Base-by-base conservation (phyloP, 1,139 yeast genomes). In the Scheffersomyces insectosa region DNA sequence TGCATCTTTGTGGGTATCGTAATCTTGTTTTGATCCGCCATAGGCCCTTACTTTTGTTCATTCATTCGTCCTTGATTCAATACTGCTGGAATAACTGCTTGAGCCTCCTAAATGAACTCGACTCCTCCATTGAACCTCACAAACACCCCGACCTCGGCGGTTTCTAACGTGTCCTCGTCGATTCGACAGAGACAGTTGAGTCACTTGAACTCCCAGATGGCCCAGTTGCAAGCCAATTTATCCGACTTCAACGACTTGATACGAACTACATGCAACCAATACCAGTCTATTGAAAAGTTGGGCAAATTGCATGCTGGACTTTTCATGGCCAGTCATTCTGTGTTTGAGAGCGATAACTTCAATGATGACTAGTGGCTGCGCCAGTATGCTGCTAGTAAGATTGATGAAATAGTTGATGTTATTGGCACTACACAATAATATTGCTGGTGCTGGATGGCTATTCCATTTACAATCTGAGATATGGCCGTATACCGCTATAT, bases 281-380 rank as follows among this genome's bases (percentile, higher is more conserved):
- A 80, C 41, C 75, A 77, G 46, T 67, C 74, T 28, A 77, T 83
- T 28, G 77, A 81, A 53, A 70, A 71, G 47, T 63, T 83, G 37
- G 88, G 88, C 3, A 72, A 80, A 40, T 67, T 80, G 49, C 88
- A 83, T 49, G 86, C 85, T 1, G 70, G 82, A 16, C 63, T 83
- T 50, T 79, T 82, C 53, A 80, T 81, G 85, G 84, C 85, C 4
- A 75, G 82, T 52, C 83, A 80, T 52, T 71, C 74, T 35, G 83
- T 80, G n/a, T 80, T 80, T 57, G 86, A 79, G 46, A 74, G 73
- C 45, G 83, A 79, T 32, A 52, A 53, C 36, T 53, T 52, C 41
- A 41, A 42, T 13, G 49, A 40, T 7, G 46, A 45, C 28, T 42
- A 40, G 33, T 33, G 27, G 11, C 11, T 20, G 6, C 3, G 8